phyloP scores from a whole-genome alignment of 139 green algal species.

The Chlorella ohadii region DNA sequence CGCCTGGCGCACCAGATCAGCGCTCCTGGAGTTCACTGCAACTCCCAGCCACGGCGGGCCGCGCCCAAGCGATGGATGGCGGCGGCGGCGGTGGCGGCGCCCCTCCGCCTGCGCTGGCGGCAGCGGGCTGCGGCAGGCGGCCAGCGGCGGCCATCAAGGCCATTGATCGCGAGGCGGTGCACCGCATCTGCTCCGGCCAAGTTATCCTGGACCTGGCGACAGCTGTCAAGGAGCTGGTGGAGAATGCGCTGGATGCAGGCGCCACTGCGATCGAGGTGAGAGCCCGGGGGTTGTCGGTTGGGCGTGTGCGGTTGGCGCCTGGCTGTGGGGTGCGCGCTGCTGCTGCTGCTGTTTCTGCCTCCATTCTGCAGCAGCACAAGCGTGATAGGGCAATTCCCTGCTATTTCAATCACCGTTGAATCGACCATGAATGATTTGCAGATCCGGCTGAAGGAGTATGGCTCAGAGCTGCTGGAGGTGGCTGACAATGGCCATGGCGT shows the following conservation, averaged over 20 bases:
- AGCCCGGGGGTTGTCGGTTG: too few relatives aligned
- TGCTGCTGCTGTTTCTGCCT: neutral
- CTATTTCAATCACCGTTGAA: too few relatives aligned
- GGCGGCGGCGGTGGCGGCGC: too few relatives aligned
- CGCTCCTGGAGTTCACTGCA: too few relatives aligned
- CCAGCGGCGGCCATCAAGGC: conserved; percentile 26
- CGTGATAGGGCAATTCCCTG: too few relatives aligned
- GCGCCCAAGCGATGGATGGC: too few relatives aligned
- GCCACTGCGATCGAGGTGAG: conserved; percentile 90
- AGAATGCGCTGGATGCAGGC: conserved; percentile 96
- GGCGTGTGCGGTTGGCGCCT: too few relatives aligned
- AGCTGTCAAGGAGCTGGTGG: conserved; percentile 94
- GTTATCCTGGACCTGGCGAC: conserved; percentile 92
- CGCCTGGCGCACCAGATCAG: too few relatives aligned
- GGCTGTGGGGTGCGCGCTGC: neutral
- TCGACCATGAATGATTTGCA: too few relatives aligned
- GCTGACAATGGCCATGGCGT: conserved; percentile 95
- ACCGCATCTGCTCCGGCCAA: conserved; percentile 90
- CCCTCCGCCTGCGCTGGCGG: too few relatives aligned
- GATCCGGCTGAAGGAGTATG: conserved; percentile 90
- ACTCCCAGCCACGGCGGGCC: too few relatives aligned
- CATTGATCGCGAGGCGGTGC: conserved; percentile 73
- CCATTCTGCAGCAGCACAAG: neutral
- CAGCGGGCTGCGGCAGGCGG: neutral
- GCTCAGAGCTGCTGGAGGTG: conserved; percentile 91